Base-by-base conservation (phyloP, 208 protist species). In the Leishmania guyanensis region DNA sequence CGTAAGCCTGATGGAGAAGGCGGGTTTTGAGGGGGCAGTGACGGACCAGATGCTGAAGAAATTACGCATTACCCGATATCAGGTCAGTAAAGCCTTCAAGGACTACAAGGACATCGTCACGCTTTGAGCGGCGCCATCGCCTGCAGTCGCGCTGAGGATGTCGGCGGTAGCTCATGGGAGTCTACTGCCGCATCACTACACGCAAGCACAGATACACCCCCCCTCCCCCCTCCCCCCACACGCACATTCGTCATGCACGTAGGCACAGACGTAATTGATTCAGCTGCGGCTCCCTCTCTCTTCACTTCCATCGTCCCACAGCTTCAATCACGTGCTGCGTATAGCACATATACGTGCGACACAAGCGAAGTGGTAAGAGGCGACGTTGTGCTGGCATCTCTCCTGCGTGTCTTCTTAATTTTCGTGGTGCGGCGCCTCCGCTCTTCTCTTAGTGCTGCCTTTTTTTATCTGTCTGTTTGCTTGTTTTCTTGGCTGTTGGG, bases 31-130 rank as follows among this genome's bases (percentile, higher is more conserved):
- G 60, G 92, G 86, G n/a, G 51, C 78, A 20, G 91, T 96, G 10
- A 88, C 85, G 5, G 80, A 80, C 20, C 69, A 74, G 46, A 81
- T 98, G 68, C 91, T 98, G 33, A 77, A 84, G 51, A 82, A 85
- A 4, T 39, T 96, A 36, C 75, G 65, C 12, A 75, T 96, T 54
- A 93, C 86, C 20, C 90, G 94, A 12, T 98, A 98, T 83, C 93
- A 96, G 75, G 92, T 93, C 17, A 92, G 86, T n/a, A 84, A 84
- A 33, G 86, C 84, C 10, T 84, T 79, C 33, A 83, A 86, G 53
- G 77, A 84, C 74, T 91, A 87, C 75, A 84, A 72, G n/a, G 87
- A 89, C 43, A 84, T 79, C n/a, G 50, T 73, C 17, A 70, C 33
- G 3, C n/a, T 51, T 26, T 76, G 56, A 77, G 53, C 1, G 22